These are phyloP conservation scores for Pezicula radicicola DNA, from an alignment of 2,329 filamentous ascomycete genomes.

Conservation along the genomic window DNA sequence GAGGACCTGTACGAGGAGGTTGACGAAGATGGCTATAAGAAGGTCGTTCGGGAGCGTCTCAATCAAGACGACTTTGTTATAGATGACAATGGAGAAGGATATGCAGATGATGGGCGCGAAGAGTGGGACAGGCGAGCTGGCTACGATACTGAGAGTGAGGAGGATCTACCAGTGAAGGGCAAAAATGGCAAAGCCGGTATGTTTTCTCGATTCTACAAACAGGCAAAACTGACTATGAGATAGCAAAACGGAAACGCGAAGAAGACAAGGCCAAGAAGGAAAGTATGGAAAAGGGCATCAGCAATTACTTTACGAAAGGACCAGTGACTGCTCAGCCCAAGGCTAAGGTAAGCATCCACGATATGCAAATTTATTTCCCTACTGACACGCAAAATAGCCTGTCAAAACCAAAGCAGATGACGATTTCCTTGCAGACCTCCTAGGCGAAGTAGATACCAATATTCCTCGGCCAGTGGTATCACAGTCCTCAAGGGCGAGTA, in stretches of 20 bases:
- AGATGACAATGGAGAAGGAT: conserved; percentile 95
- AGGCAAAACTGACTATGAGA: conserved; percentile 4
- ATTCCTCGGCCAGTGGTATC: conserved; percentile 55
- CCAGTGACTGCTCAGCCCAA: conserved; percentile 66
- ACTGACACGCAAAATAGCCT: conserved; percentile 45
- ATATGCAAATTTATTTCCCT: neutral
- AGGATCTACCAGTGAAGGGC: conserved; percentile 49
- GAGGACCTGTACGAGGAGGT: conserved; percentile 91
- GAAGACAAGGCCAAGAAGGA: conserved; percentile 83
- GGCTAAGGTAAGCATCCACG: conserved; percentile 63
- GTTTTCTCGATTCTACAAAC: neutral
- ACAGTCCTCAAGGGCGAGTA: conserved; percentile 61
- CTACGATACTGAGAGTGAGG: conserved; percentile 75
- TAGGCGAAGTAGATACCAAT: conserved; percentile 86
- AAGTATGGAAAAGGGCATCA: conserved; percentile 87
- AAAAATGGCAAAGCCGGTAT: conserved; percentile 42
- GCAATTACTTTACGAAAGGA: conserved; percentile 88
- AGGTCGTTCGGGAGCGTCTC: conserved; percentile 82
- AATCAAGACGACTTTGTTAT: conserved; percentile 98
- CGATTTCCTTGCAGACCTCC: conserved; percentile 78
- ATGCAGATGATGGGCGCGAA: conserved; percentile 93
- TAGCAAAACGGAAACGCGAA: conserved; percentile 83
- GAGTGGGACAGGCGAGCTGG: conserved; percentile 73
- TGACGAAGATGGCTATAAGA: conserved; percentile 96
- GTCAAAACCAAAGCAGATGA: conserved; percentile 83